Base-by-base conservation (phyloP, 140 eudicot genomes). In the Bidens hawaiensis region DNA sequence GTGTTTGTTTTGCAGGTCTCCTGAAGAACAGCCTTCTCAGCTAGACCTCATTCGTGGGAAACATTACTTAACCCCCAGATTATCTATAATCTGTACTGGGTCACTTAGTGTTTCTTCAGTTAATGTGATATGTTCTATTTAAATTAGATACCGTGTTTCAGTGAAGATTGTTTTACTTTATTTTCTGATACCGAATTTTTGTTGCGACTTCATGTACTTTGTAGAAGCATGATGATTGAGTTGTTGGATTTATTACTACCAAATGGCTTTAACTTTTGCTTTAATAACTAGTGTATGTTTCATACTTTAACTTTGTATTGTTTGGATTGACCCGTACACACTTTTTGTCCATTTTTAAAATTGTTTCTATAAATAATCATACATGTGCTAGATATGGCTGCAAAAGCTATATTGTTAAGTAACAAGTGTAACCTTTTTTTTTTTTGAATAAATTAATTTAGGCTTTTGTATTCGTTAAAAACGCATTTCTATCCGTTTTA, bases 141-240 rank as follows among this genome's bases (percentile, higher is more conserved):
- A 6, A 4, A 42, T 42, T 14, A 13, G 18, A n/a, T 38, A 11
- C 45, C 45, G n/a, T 54, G 16, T 56, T 15, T 26, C 24, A 10
- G 0, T 63, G 25, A 48, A 21, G 46, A 64, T 3, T 13, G 28
- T 34, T 34, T 59, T 19, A 22, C 31, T 15, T 36, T 33, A 36
- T 64, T 64, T 47, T 42, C 33, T 30, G 5, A 26, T 16, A 30
- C n/a, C 15, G 27, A 3, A 41, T 64, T 49, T 42, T 65, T 46
- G 59, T 10, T 65, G 45, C 28, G 53, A 38, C 42, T 27, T 25
- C 30, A 18, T 47, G 13, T 69, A 23, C 3, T 47, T 15, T 59
- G 64, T 89, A 90, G 95, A 86, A 84, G 70, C 64, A 77, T 51
- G 86, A 78, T 52, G 90, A 90, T 81, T 83, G 15, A 21, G 63